Conservation (phyloP, 441 rosid species). For the Populus hybrid region DNA sequence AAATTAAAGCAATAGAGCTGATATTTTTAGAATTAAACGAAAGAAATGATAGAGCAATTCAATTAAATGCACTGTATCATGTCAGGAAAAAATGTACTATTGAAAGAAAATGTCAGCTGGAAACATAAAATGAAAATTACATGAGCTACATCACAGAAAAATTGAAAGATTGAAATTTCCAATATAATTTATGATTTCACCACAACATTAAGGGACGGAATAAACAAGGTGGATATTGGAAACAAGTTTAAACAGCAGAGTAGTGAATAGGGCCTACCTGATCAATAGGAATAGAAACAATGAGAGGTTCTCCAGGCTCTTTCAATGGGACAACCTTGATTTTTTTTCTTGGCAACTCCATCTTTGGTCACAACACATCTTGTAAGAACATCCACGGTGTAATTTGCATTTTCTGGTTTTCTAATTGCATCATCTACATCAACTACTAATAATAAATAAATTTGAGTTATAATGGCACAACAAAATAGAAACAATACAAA, state of each 20-base stretch:
- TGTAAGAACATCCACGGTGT: conserved; percentile 75
- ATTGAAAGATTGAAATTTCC: neutral
- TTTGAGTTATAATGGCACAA: conserved; percentile 3
- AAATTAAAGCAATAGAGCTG: too few relatives aligned
- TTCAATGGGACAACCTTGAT: conserved; percentile 61
- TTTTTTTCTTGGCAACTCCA: conserved; percentile 57
- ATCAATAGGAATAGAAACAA: conserved; percentile 74
- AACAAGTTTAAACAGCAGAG: conserved; percentile 1
- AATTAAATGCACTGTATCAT: neutral
- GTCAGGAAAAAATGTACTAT: neutral
- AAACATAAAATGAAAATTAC: neutral
- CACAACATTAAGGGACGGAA: conserved; percentile 2
- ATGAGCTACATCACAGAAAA: neutral
- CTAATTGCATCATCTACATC: conserved; percentile 62
- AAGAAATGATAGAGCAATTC: neutral
- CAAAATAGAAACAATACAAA: conserved; percentile 7
- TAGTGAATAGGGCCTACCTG: conserved; percentile 41
- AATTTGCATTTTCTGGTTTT: conserved; percentile 80
- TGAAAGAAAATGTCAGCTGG: neutral
- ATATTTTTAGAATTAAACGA: too few relatives aligned
- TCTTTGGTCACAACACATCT: conserved; percentile 78
- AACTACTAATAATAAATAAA: conserved; percentile 12
- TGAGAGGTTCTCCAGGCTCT: conserved; percentile 78
- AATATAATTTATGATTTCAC: neutral
- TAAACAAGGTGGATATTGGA: neutral